Evolutionary conservation across 106 monocot species (phyloP), one percentile per base, ranked within the genome.

Genomic region (Phalaenopsis equestris): DNA sequence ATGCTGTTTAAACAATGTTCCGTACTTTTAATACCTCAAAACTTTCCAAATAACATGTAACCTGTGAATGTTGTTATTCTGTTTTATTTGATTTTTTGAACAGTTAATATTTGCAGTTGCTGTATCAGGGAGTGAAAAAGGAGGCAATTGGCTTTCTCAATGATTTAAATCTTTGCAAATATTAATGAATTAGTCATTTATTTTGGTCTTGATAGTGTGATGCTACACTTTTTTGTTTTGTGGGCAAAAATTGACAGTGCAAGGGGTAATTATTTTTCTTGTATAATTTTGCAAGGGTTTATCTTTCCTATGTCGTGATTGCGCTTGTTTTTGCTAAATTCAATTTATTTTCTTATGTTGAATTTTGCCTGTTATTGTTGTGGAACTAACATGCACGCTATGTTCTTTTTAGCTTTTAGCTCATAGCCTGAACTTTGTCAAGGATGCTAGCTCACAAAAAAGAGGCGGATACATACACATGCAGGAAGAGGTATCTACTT

Each of bases 351-450:
- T 24, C 23, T 77, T 16, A 77, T 39, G 41, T 42, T 42, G 56
- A 58, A 41, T 41, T 38, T 55, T 55, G 16, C 49, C 61, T 39
- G 17, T 7, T 79, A 41, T 21, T 21, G 57, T 3, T 41, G 17
- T 57, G 70, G 18, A 67, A 47, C 37, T 82, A 57, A 77, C n/a
- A 78, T 52, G 9, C 64, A 6, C 52, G 65, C 39, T 75, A 75
- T 82, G 41, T 3, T 17, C 79, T 5, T 10, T 82, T 42, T 82
- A 89, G 89, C 80, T 89, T 80, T 48, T 89, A 58, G 89, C 82
- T 76, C 73, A 82, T 75, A 82, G 76, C 74, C 1, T 89, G 30
- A 78, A 55, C 77, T 86, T 82, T 86, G 89, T 89, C 37, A 75
- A 74, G 78, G 78, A 80, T 11, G 38, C 48, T 57, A 55, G 24